A percentile compares a stretch with the other conserved stretches of the same genome.
These are phyloP conservation scores for Paecilomyces sp. DNA, from an alignment of 2,329 filamentous ascomycete genomes.

Conservation along the genomic window DNA sequence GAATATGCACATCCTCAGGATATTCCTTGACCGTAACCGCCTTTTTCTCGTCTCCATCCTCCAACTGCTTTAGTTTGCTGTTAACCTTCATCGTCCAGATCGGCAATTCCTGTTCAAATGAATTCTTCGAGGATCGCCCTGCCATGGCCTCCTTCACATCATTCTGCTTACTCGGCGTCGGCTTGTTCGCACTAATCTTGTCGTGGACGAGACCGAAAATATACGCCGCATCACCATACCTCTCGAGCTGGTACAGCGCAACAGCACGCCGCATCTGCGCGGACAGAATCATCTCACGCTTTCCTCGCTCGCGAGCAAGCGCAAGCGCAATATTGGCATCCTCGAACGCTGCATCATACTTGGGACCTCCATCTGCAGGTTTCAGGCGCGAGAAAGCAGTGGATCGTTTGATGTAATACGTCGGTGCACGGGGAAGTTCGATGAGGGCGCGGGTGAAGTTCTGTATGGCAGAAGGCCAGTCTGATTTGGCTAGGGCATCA, in stretches of 20 bases:
- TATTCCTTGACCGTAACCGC: slow-evolving; percentile 45
- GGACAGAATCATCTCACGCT: slow-evolving; percentile 68
- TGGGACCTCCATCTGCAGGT: slow-evolving; percentile 39
- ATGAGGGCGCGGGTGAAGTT: slow-evolving; percentile 61
- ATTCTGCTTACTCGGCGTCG: slow-evolving; percentile 22
- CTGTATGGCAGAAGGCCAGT: slow-evolving; percentile 62
- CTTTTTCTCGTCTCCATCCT: slow-evolving; percentile 42
- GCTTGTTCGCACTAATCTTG: slow-evolving; percentile 48
- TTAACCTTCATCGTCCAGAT: slow-evolving; percentile 55
- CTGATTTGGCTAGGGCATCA: slow-evolving; percentile 53
- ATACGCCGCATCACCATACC: slow-evolving; percentile 67
- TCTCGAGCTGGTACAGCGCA: slow-evolving; percentile 60
- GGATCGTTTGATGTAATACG: slow-evolving; percentile 76
- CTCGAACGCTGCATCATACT: slow-evolving; percentile 48
- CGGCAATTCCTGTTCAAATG: slow-evolving; percentile 31
- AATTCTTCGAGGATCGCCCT: slow-evolving; percentile 13
- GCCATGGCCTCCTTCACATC: slow-evolving; percentile 24
- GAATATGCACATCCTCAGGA: slow-evolving; percentile 41
- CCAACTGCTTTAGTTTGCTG: slow-evolving; percentile 43
- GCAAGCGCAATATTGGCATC: slow-evolving; percentile 63
- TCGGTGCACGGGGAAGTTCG: slow-evolving; percentile 57
- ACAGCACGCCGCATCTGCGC: slow-evolving; percentile 76
- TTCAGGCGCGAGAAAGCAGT: slow-evolving; percentile 65
- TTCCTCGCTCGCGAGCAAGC: slow-evolving; percentile 59
- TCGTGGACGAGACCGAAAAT: slow-evolving; percentile 54